Evolutionary conservation across 345 rosid species (phyloP).

Genomic region (Garcia nutans): DNA sequence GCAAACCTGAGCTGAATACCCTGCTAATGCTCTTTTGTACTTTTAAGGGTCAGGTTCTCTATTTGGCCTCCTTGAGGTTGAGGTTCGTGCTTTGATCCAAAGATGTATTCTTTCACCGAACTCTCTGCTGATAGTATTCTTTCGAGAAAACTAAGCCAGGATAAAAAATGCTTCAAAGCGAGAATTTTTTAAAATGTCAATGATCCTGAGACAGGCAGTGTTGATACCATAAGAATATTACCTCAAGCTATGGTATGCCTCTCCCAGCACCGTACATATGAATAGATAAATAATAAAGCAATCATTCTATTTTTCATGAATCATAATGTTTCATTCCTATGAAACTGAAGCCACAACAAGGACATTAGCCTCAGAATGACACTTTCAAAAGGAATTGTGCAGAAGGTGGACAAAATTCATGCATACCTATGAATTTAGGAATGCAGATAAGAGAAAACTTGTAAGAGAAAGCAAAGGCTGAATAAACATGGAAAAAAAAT

Average conservation of each 20-base stretch:
- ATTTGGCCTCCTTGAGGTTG: slow-evolving; percentile 21
- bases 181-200: background rate
- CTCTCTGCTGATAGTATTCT: slow-evolving; percentile 51
- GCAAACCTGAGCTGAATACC: background rate
- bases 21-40: slow-evolving; percentile 17
- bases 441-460: background rate
- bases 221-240: background rate
- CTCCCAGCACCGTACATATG: background rate
- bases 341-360: background rate
- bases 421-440: background rate
- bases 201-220: background rate
- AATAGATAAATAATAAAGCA: background rate
- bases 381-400: background rate
- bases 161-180: background rate
- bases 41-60: slow-evolving; percentile 23
- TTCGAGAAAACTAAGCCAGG: background rate
- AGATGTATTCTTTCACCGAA: slow-evolving; percentile 53
- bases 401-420: background rate
- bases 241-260: background rate
- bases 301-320: background rate
- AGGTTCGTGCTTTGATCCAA: slow-evolving; percentile 49
- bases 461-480: background rate
- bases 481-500: background rate
- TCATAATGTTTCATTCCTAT: background rate
- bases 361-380: background rate